Evolutionary conservation across 139 green algal genomes (phyloP).

Genomic region (Choricystis sp.): DNA sequence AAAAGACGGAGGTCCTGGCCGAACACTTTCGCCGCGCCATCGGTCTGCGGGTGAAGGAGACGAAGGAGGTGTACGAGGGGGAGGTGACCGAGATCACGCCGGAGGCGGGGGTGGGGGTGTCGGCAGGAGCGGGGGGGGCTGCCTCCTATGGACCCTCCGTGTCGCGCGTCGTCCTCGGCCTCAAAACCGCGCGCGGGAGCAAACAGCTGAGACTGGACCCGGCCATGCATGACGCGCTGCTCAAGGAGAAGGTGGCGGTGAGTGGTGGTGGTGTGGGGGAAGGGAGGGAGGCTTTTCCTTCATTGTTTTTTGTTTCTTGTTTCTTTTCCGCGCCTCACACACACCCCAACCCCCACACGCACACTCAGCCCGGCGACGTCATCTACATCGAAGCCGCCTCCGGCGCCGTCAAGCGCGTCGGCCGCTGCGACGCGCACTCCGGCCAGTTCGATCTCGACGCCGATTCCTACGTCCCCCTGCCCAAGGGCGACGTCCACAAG

Average conservation of each 20-base stretch:
- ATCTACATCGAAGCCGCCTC: slow-evolving; percentile 99
- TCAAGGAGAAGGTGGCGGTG: slow-evolving; percentile 73
- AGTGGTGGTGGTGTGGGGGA: too few relatives aligned
- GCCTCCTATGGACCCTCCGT: slow-evolving; percentile 69
- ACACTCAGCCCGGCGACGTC: slow-evolving; percentile 71
- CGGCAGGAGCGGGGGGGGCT: slow-evolving; percentile 24
- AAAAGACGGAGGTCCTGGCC: slow-evolving; percentile 99
- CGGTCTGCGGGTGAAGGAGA: slow-evolving; percentile 95
- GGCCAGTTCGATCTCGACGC: slow-evolving; percentile 98
- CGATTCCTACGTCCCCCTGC: slow-evolving; percentile 98
- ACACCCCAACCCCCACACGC: too few relatives aligned
- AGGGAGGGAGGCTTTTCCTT: too few relatives aligned
- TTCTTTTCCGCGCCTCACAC: too few relatives aligned
- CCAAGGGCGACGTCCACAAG: slow-evolving; percentile 99
- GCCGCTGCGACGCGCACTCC: slow-evolving; percentile 80
- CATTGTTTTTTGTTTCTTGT: too few relatives aligned
- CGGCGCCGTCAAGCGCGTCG: slow-evolving; percentile 91
- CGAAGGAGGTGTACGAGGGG: slow-evolving; percentile 99
- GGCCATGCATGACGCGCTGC: slow-evolving; percentile 87
- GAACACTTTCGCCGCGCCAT: slow-evolving; percentile 97
- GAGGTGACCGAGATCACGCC: slow-evolving; percentile 94
- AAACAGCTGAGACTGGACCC: slow-evolving; percentile 98
- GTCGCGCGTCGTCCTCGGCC: slow-evolving; percentile 84
- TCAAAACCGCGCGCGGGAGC: slow-evolving; percentile 87
- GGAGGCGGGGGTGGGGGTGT: slow-evolving; percentile 46